Evolutionary conservation across 495 filamentous ascomycete species (phyloP).

Genomic region (Penicillium cosmopolitanum): DNA sequence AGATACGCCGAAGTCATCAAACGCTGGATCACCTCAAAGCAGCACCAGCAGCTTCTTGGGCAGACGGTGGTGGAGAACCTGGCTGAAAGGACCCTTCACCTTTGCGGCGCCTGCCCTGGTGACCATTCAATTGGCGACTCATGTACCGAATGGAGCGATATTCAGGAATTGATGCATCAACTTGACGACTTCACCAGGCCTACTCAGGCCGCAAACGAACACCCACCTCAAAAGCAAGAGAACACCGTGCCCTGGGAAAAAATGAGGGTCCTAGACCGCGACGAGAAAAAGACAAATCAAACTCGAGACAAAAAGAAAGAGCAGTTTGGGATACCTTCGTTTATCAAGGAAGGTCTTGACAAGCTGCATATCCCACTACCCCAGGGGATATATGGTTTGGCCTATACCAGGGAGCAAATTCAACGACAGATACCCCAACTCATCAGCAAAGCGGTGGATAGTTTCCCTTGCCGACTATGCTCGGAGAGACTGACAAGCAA

Average conservation of each 20-base stretch:
- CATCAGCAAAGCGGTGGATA: conserved; percentile 14
- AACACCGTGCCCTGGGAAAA: conserved; percentile 11
- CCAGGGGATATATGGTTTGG: not conserved
- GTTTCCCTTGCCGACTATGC: conserved; percentile 30
- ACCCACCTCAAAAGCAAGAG: not conserved
- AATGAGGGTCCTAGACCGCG: conserved; percentile 12
- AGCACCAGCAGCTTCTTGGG: not conserved
- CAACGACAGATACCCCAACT: conserved; percentile 10
- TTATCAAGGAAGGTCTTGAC: not conserved
- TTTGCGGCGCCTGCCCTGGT: conserved; percentile 14
- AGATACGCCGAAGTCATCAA: not conserved
- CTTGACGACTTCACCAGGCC: not conserved
- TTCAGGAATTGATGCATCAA: not conserved
- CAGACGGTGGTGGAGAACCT: not conserved
- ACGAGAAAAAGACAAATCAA: conserved; percentile 19
- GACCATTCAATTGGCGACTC: conserved; percentile 7
- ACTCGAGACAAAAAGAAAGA: not conserved
- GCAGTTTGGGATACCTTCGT: conserved; percentile 4
- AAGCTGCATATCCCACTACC: not conserved
- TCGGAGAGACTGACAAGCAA: conserved; percentile 8
- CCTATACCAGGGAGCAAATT: not conserved
- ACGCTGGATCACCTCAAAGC: not conserved
- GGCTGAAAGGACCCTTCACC: conserved; percentile 1
- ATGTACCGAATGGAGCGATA: not conserved
- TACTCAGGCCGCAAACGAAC: not conserved